These are phyloP conservation scores for Pulicaria dysenterica DNA, from an alignment of 129 eudicot genomes.

Conservation along the genomic window DNA sequence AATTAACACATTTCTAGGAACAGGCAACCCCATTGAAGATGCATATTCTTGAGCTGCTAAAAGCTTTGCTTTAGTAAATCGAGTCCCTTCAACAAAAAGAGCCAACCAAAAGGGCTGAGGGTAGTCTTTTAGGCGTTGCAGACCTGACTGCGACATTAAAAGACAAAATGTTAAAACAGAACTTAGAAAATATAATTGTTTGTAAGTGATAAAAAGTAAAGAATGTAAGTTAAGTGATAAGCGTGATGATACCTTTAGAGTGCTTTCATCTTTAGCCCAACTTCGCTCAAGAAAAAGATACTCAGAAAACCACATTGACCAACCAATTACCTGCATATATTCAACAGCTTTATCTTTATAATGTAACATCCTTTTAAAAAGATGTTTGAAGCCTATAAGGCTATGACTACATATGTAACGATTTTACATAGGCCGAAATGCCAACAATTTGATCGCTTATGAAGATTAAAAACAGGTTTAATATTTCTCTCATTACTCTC, in stretches of 20 bases:
- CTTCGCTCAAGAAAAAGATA: constrained; percentile 93
- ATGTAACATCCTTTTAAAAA: background rate
- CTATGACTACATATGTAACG: constrained; percentile 10
- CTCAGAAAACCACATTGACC: constrained; percentile 99
- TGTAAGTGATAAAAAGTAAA: background rate
- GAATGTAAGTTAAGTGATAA: background rate
- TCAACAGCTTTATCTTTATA: background rate
- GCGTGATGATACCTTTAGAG: constrained; percentile 66
- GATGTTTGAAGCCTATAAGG: constrained; percentile 4
- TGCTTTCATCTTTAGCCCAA: constrained; percentile 97
- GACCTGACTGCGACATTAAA: constrained; percentile 58
- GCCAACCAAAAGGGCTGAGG: constrained; percentile 96
- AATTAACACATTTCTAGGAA: constrained; percentile 86
- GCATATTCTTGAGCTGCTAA: constrained; percentile 96
- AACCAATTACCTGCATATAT: constrained; percentile 82
- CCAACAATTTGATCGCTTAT: too few relatives aligned
- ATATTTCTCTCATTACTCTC: too few relatives aligned
- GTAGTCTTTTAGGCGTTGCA: constrained; percentile 73
- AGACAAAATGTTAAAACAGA: constrained; percentile 8
- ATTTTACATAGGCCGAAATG: background rate
- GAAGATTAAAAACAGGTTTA: background rate
- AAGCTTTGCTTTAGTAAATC: constrained; percentile 85
- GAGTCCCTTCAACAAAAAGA: constrained; percentile 92
- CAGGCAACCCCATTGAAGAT: constrained; percentile 73
- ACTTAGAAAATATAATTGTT: too few relatives aligned